Base-by-base conservation (phyloP, 345 rosid species). In the Eucalyptus urophylla region DNA sequence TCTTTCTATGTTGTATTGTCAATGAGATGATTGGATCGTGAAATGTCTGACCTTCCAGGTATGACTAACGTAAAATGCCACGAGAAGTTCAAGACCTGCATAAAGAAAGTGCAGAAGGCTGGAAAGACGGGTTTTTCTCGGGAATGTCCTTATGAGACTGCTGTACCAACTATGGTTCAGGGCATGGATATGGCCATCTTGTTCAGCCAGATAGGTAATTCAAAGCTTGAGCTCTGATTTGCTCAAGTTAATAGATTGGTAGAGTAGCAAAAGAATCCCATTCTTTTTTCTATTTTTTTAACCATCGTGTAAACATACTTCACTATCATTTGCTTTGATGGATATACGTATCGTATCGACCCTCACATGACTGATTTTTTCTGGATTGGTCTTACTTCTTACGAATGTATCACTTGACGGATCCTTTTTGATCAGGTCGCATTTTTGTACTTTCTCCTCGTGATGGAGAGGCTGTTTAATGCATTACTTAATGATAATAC, bases 161-260 rank as follows among this genome's bases (percentile, higher is more conserved):
- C 92, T 44, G 95, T 97, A 90, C 99, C 98, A 15, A 97, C 98
- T 6, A 94, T 97, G 94, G 90, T 90, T 47, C 94, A 94, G 87
- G 98, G 98, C 90, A 97, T 97, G 98, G 96, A 94, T 86, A 92
- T 93, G 92, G 99, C 98, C 83, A 96, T 97, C 90, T 86, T 97
- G 90, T 87, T 97, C 80, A 94, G 99, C 89, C 93, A 91, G 80
- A 91, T 98, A 8, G 97, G 98, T 85, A 90, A 86, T 89, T 53
- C 96, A 51, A 95, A 91, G 89, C 11, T 83, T 88, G 94, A 95
- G 89, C 95, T 95, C 85, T 94, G 90, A 94, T 51, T 49, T 86
- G 53, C 54, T 72, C 49, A 25, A 9, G 37, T 14, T 8, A 19
- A 86, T 14, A 53, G 37, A 15, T 60, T 72, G 83, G 85, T 76